Conservation (phyloP, 2,329 filamentous ascomycete genomes). For the Colletotrichum chrysophilum region DNA sequence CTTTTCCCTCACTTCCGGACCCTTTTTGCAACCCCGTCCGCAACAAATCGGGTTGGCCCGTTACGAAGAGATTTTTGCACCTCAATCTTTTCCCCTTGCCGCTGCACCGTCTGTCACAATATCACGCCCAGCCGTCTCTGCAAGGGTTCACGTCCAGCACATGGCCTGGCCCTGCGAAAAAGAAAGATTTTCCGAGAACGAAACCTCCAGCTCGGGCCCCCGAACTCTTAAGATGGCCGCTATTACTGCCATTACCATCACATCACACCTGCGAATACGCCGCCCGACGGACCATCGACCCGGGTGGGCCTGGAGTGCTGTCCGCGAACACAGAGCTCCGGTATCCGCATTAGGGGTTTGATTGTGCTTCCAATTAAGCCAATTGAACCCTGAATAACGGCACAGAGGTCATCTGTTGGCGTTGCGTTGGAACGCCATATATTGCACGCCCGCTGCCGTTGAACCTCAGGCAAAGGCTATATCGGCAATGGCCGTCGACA, state of each 20-base stretch:
- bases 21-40: neutral
- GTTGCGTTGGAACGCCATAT: neutral
- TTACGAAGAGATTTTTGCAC: slow-evolving; percentile 5
- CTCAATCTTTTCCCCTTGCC: slow-evolving; percentile 2
- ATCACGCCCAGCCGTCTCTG: slow-evolving; percentile 4
- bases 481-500: neutral
- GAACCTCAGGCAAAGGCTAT: neutral
- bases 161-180: neutral
- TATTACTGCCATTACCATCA: neutral
- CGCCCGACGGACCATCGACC: neutral
- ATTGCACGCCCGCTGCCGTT: neutral
- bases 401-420: neutral
- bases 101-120: slow-evolving; percentile 13
- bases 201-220: slow-evolving; percentile 2
- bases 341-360: slow-evolving; percentile 3
- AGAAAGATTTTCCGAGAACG: neutral
- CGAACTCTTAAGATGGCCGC: neutral
- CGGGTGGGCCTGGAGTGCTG: neutral
- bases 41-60: slow-evolving; percentile 10
- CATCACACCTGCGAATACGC: neutral
- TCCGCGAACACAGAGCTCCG: neutral
- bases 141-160: neutral
- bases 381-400: neutral
- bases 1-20: neutral
- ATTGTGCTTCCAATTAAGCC: neutral